Conservation (phyloP, 2,329 filamentous ascomycete genomes). For the Cytospora mali region DNA sequence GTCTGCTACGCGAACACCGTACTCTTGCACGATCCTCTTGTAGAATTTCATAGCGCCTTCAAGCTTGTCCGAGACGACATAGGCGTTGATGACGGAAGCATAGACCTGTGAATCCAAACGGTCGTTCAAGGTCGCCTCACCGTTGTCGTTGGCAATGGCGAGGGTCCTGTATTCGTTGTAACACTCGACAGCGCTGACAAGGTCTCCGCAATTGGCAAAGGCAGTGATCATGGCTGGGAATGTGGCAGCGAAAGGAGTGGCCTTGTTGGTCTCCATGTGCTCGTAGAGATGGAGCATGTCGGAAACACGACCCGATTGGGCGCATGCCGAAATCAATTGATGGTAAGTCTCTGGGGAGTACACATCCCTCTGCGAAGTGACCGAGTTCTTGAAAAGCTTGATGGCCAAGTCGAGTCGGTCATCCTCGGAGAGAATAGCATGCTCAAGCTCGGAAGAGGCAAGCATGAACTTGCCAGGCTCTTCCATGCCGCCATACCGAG, state of each 20-base stretch:
- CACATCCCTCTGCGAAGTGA: constrained; percentile 60
- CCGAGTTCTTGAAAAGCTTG: constrained; percentile 80
- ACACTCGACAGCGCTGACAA: constrained; percentile 87
- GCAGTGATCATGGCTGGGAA: constrained; percentile 96
- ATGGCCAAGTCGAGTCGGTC: constrained; percentile 84
- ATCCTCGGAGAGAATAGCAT: constrained; percentile 83
- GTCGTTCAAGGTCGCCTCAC: constrained; percentile 66
- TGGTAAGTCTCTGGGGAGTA: constrained; percentile 85
- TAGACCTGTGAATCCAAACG: constrained; percentile 85
- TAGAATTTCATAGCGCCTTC: constrained; percentile 86
- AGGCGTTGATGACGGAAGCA: constrained; percentile 87
- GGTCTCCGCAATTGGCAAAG: constrained; percentile 78
- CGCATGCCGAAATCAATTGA: constrained; percentile 83
- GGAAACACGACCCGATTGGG: constrained; percentile 74
- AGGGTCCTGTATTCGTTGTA: constrained; percentile 93
- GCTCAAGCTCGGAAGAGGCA: constrained; percentile 82
- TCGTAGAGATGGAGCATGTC: constrained; percentile 91
- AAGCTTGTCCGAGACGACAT: constrained; percentile 77
- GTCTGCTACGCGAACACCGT: constrained; percentile 58
- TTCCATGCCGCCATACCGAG: constrained; percentile 83
- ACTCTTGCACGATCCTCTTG: constrained; percentile 71
- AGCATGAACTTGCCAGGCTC: constrained; percentile 86
- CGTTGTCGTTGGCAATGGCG: constrained; percentile 81
- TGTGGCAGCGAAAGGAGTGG: constrained; percentile 75
- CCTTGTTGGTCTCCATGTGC: constrained; percentile 81